Percentiles rank a stretch among this genome's conserved stretches.
Conservation (phyloP, 2,329 filamentous ascomycete genomes). For the Ceratocystis cubensis region DNA sequence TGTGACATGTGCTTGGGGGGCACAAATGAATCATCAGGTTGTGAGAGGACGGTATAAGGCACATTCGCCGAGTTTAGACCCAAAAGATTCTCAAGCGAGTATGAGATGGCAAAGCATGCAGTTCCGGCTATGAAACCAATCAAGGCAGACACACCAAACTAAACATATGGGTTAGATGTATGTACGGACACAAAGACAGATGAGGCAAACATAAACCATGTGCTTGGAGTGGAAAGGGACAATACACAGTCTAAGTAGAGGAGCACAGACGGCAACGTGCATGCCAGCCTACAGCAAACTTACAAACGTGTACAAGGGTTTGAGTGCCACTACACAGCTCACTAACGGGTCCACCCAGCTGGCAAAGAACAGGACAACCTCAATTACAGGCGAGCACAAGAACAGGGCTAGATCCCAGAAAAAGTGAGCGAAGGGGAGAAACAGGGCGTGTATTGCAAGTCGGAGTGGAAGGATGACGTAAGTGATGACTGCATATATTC, state of each 20-base stretch:
- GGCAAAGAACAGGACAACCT: constrained; percentile 5
- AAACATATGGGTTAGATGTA: not conserved
- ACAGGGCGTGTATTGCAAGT: not conserved
- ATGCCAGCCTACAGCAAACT: constrained; percentile 8
- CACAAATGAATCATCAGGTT: not conserved
- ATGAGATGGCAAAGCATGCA: constrained; percentile 11
- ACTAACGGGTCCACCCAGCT: constrained; percentile 4
- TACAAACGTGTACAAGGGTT: constrained; percentile 21
- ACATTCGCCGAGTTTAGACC: not conserved
- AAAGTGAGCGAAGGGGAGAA: not conserved
- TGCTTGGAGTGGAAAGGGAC: not conserved
- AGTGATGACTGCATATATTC: not conserved
- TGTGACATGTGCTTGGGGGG: not conserved
- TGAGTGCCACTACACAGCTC: not conserved
- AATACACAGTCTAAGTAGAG: not conserved
- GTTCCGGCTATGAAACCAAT: constrained; percentile 18
- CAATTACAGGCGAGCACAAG: constrained; percentile 14
- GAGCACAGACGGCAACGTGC: not conserved
- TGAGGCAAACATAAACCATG: not conserved
- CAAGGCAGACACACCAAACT: constrained; percentile 19
- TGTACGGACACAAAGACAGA: not conserved
- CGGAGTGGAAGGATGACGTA: not conserved
- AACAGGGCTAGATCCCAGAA: not conserved
- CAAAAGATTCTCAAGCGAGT: not conserved
- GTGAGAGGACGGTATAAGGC: not conserved